Evolutionary conservation across 352 stramenopile species (phyloP), one percentile per base, ranked within the genome.

Genomic region (Phytophthora fragariae): DNA sequence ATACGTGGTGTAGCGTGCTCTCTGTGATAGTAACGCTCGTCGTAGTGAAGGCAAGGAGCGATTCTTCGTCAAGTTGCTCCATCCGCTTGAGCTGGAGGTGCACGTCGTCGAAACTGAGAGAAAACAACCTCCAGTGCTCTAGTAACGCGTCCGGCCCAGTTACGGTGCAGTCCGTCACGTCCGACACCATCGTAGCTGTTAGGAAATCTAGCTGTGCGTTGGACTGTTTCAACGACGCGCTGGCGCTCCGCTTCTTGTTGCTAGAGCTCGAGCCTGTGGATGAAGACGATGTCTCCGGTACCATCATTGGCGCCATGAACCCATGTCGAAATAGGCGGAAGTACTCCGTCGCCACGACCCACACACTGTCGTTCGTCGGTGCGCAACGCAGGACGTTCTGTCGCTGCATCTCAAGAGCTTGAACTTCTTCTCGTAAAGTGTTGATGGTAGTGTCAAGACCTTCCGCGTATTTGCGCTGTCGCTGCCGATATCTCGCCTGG

Each of bases 341-440:
- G 61, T 66, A 75, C 68, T 75, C 61, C 7, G 46, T 62, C 5
- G 68, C 68, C 21, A 75, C 68, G 47, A 66, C 46, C 68, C 68
- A 75, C 4, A 59, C 55, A 15, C 35, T 75, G 29, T 75, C 62
- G 19, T 71, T 62, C 9, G 62, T 71, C 2, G 47, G 62, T 0
- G 33, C 31, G 14, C 27, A 6, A 4, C 47, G 33, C 14, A 62
- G 27, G 14, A 63, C 53, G 7, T 29, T 58, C 37, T 71, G 68
- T 0, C 47, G 54, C 21, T 65, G n/a, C 1, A 52, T 29, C 47
- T 75, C 68, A 0, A 75, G 47, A 9, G 65, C 52, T 12, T 62
- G 41, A 27, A 75, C 58, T 17, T 71, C 68, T 17, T 65, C 21
- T n/a, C 62, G 29, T 0, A 74, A 14, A 3, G 24, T 10, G 7